Evolutionary conservation across 257 asterid species (phyloP).

Genomic region (Plantago elongata): DNA sequence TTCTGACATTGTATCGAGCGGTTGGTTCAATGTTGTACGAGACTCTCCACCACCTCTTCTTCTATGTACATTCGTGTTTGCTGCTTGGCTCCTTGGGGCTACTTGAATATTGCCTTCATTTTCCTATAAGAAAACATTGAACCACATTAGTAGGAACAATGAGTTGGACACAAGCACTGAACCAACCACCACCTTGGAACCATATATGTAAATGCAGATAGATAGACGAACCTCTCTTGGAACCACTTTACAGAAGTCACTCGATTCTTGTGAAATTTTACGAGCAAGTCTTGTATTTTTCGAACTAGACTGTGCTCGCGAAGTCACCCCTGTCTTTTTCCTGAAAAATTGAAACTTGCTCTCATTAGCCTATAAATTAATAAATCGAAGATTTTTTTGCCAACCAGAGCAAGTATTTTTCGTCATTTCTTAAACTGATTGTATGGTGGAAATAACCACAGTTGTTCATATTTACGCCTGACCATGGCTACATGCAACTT

Average conservation of each 20-base stretch:
- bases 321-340: slow-evolving; percentile 38
- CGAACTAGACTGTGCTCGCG: slow-evolving; percentile 32
- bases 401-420: not conserved
- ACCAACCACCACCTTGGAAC: slow-evolving; percentile 51
- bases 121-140: slow-evolving; percentile 26
- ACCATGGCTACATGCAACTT: not conserved
- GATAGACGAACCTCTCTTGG: slow-evolving; percentile 48
- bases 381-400: not conserved
- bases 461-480: not conserved
- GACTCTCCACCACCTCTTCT: slow-evolving; percentile 45
- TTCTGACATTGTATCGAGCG: slow-evolving; percentile 65
- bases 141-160: not conserved
- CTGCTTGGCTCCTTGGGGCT: slow-evolving; percentile 29
- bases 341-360: slow-evolving; percentile 31
- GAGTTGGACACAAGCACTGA: slow-evolving; percentile 1
- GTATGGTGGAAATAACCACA: not conserved
- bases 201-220: not conserved
- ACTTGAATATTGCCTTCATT: slow-evolving; percentile 33
- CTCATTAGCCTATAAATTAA: not conserved
- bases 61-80: slow-evolving; percentile 19
- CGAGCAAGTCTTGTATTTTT: slow-evolving; percentile 54
- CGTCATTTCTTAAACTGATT: not conserved
- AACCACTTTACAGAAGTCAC: slow-evolving; percentile 37
- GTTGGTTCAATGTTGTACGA: slow-evolving; percentile 36
- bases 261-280: slow-evolving; percentile 51